Evolutionary conservation across 352 stramenopile genomes (phyloP).

Genomic region (Pythium rhizo-oryzae): DNA sequence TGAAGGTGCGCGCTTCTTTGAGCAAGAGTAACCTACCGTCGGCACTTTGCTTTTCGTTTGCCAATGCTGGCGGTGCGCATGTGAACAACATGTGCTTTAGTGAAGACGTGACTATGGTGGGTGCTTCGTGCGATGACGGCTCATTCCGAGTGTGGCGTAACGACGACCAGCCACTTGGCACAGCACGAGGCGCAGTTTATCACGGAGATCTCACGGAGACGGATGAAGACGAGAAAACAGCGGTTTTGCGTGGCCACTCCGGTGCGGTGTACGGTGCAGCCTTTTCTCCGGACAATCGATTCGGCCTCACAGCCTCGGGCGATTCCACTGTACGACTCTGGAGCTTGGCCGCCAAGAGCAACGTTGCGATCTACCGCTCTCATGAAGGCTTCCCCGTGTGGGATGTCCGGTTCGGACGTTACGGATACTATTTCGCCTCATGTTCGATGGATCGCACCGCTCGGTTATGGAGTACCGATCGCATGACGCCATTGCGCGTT

Average conservation of each 20-base stretch:
- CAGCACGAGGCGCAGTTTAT: constrained; percentile 61
- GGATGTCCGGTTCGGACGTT: constrained; percentile 90
- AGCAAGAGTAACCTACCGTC: constrained; percentile 60
- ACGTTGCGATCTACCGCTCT: constrained; percentile 75
- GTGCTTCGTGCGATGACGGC: constrained; percentile 69
- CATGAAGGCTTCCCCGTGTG: constrained; percentile 86
- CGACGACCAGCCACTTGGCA: constrained; percentile 75
- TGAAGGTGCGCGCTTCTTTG: constrained; percentile 54
- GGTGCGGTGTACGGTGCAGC: constrained; percentile 82
- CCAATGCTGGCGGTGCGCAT: constrained; percentile 67
- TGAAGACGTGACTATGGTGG: constrained; percentile 76
- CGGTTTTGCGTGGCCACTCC: constrained; percentile 73
- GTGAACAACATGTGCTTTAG: constrained; percentile 87
- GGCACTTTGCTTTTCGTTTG: constrained; percentile 77
- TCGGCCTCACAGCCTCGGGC: constrained; percentile 78
- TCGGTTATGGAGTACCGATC: constrained; percentile 94
- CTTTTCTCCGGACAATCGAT: constrained; percentile 88
- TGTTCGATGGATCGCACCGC: constrained; percentile 94
- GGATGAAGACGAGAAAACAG: constrained; percentile 72
- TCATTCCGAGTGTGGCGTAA: constrained; percentile 86
- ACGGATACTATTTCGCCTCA: constrained; percentile 96
- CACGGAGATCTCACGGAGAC: constrained; percentile 51
- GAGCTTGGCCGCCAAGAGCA: constrained; percentile 83
- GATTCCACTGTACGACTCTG: constrained; percentile 86
- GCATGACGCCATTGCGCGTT: constrained; percentile 89